Evolutionary conservation across 164 flowering plant species (phyloP), one percentile per base, ranked within the genome.

Genomic region (Paratinospora sagittata): DNA sequence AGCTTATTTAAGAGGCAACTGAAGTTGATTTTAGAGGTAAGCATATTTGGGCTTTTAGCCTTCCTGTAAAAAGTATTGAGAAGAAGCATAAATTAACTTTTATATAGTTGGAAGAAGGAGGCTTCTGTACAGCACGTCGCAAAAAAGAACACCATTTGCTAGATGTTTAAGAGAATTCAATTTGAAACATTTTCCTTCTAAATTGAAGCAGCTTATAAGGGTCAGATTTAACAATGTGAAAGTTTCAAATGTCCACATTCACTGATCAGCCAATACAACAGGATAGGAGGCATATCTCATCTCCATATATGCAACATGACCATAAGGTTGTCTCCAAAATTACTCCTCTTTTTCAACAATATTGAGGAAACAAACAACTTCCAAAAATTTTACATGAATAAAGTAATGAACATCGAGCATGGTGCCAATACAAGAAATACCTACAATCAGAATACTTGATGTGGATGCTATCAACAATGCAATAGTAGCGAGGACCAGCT

Each of bases 401-500:
- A 13, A 9, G 30, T 30, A 64, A 49, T n/a, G 30, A 62, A 30
- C 39, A 60, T 3, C 65, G 60, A 65, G 19, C 60, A 55, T 55
- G 27, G 34, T 11, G 23, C 57, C 43, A 68, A 17, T 10, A 63
- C 45, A 61, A 70, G 63, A 67, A 70, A 65, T 66, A 84, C 90
- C 19, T 80, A 90, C 93, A 77, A 89, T 82, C 69, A 90, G 65
- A 60, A 90, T 74, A 73, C 79, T 86, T 9, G 93, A 68, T 34
- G 89, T 84, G 55, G 93, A 89, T 52, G 89, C 90, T 52, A 88
- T 37, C 78, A 90, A 75, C 70, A 89, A 81, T 47, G 92, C 90
- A 77, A 85, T 73, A 14, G 97, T 89, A 41, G 89, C 93, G 75
- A 89, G 19, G 26, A 86, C 66, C 67, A 90, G 73, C 72, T 83